phyloP scores from a whole-genome alignment of 257 asterid species.

The Fraxinus quadrangulata region DNA sequence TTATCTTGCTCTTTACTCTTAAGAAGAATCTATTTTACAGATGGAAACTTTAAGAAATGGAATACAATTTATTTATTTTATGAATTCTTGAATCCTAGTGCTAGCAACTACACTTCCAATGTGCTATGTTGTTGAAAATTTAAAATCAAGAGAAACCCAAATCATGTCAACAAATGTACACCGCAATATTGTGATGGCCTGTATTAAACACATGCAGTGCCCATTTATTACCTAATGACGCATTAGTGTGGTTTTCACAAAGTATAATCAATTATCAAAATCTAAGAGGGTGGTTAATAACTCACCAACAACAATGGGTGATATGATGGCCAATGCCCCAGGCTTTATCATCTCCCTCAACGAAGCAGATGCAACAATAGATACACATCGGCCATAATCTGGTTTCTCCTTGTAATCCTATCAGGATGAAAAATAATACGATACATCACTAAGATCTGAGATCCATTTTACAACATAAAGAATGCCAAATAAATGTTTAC shows the following conservation, averaged over 20 bases:
- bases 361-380: conserved; percentile 97
- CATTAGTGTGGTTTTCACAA: background rate
- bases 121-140: background rate
- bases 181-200: conserved; percentile 2
- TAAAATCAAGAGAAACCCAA: conserved; percentile 1
- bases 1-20: background rate
- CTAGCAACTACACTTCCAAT: background rate
- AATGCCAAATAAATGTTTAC: conserved; percentile 9
- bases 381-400: conserved; percentile 93
- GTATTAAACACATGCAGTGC: conserved; percentile 20
- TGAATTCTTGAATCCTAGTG: background rate
- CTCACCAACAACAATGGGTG: conserved; percentile 88
- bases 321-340: conserved; percentile 92
- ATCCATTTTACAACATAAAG: conserved; percentile 20
- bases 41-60: background rate
- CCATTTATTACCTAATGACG: conserved; percentile 11
- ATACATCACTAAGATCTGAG: conserved; percentile 21
- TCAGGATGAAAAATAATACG: conserved; percentile 18
- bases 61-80: too few relatives aligned
- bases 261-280: conserved; percentile 13
- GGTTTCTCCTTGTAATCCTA: conserved; percentile 99
- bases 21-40: background rate
- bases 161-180: background rate
- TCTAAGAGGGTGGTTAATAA: conserved; percentile 20
- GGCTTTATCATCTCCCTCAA: conserved; percentile 99